A percentile compares a stretch with the other conserved stretches of the same genome.
phyloP scores from a whole-genome alignment of 352 stramenopile genomes.

The Phytophthora pistaciae region DNA sequence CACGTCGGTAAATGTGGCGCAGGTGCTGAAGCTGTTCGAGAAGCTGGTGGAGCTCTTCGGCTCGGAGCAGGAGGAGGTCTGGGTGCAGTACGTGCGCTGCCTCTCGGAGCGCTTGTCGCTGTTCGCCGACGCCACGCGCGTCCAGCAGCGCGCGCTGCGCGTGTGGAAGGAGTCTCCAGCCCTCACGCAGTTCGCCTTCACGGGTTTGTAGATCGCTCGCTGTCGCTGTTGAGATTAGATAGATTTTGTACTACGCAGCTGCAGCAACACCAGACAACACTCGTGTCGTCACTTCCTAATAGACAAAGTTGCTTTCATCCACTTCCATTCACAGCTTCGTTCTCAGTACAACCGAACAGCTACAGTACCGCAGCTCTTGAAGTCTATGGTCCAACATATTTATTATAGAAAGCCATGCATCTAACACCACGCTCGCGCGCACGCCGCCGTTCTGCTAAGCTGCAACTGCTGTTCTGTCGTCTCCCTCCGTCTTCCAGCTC shows the following conservation, averaged over 20 bases:
- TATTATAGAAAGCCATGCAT: slow-evolving; percentile 39
- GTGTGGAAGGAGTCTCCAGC: slow-evolving; percentile 67
- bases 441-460: background rate
- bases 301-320: slow-evolving; percentile 26
- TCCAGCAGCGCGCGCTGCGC: slow-evolving; percentile 77
- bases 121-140: slow-evolving; percentile 72
- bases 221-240: slow-evolving; percentile 20
- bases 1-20: slow-evolving; percentile 39
- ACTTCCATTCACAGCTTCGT: background rate
- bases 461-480: background rate
- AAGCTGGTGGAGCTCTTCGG: slow-evolving; percentile 87
- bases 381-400: slow-evolving; percentile 35
- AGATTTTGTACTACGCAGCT: slow-evolving; percentile 34
- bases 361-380: background rate
- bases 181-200: slow-evolving; percentile 63
- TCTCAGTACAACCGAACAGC: background rate
- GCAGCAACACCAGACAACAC: background rate
- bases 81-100: slow-evolving; percentile 72
- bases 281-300: slow-evolving; percentile 8
- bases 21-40: slow-evolving; percentile 80
- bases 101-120: slow-evolving; percentile 41
- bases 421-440: slow-evolving; percentile 14
- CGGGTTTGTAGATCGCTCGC: slow-evolving; percentile 25
- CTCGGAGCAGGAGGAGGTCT: slow-evolving; percentile 62
- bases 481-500: background rate